phyloP scores from a whole-genome alignment of 805 yeast species.

The Wickerhamomyces rabaulensis region DNA sequence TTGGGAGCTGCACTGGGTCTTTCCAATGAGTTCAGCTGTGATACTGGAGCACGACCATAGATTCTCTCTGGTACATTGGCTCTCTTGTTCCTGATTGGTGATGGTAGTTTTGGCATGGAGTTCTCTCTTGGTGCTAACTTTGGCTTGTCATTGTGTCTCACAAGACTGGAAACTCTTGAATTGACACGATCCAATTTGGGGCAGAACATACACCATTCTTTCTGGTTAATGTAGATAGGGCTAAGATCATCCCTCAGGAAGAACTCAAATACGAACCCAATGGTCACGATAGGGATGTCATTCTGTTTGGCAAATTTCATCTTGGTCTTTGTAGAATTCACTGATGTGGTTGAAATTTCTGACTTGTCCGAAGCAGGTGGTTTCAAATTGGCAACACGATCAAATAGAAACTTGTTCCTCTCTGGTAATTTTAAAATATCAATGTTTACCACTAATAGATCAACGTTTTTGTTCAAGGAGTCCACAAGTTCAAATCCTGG shows the following conservation, averaged over 20 bases:
- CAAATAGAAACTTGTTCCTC: slow-evolving; percentile 22
- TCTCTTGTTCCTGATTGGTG: slow-evolving; percentile 44
- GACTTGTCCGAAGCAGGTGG: slow-evolving; percentile 5
- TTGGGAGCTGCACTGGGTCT: background rate
- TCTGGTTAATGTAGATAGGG: slow-evolving; percentile 35
- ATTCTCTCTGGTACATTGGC: slow-evolving; percentile 36
- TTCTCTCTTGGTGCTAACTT: slow-evolving; percentile 1
- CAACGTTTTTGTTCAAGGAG: slow-evolving; percentile 49
- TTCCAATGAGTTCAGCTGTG: slow-evolving; percentile 23
- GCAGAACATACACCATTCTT: slow-evolving; percentile 53
- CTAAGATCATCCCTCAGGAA: slow-evolving; percentile 29
- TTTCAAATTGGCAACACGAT: slow-evolving; percentile 20
- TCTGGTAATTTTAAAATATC: slow-evolving; percentile 19
- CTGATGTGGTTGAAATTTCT: slow-evolving; percentile 21
- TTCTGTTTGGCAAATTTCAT: slow-evolving; percentile 54
- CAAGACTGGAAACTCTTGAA: slow-evolving; percentile 16
- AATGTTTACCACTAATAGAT: slow-evolving; percentile 37
- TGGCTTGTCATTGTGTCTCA: background rate
- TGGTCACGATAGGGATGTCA: slow-evolving; percentile 53
- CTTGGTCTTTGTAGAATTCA: slow-evolving; percentile 45
- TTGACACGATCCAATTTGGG: slow-evolving; percentile 30
- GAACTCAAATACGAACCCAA: slow-evolving; percentile 50
- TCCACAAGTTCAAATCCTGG: slow-evolving; percentile 48
- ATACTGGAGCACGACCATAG: slow-evolving; percentile 36
- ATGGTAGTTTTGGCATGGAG: slow-evolving; percentile 38